A percentile compares a stretch with the other conserved stretches of the same genome.
These are phyloP conservation scores for Vitis rupestris DNA, from an alignment of 164 flowering plant genomes.

Conservation along the genomic window DNA sequence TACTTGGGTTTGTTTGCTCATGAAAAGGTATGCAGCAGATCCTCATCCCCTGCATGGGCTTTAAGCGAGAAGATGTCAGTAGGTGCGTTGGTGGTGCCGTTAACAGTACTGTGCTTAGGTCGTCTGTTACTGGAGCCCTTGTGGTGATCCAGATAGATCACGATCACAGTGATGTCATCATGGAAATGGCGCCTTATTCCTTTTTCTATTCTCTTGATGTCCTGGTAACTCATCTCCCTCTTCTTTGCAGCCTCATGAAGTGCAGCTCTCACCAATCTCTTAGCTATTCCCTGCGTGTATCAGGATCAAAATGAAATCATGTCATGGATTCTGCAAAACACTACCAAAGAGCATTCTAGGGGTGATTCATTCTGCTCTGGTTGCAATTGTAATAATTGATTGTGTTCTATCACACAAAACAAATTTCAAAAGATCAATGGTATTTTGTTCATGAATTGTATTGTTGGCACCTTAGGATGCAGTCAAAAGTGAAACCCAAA, in stretches of 20 bases:
- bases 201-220: conserved; percentile 51
- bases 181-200: conserved; percentile 62
- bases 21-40: conserved; percentile 4
- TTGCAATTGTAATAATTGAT: too few relatives aligned
- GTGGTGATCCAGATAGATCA: conserved; percentile 60
- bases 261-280: conserved; percentile 62
- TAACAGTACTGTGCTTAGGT: conserved; percentile 10
- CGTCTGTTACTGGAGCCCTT: conserved; percentile 14
- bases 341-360: neutral
- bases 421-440: too few relatives aligned
- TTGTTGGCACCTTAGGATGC: too few relatives aligned
- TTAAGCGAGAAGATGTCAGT: conserved; percentile 47
- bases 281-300: conserved; percentile 62
- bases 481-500: too few relatives aligned
- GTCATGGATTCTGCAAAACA: neutral
- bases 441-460: too few relatives aligned
- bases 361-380: too few relatives aligned
- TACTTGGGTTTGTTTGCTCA: neutral
- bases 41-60: conserved; percentile 27
- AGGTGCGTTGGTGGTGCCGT: conserved; percentile 42
- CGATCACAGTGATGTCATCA: conserved; percentile 64
- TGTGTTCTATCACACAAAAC: too few relatives aligned
- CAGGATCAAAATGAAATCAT: neutral
- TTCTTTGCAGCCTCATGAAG: conserved; percentile 59
- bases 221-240: conserved; percentile 52